Evolutionary conservation across 805 yeast species (phyloP), one percentile per base, ranked within the genome.

Genomic region (Yarrowia deformans): DNA sequence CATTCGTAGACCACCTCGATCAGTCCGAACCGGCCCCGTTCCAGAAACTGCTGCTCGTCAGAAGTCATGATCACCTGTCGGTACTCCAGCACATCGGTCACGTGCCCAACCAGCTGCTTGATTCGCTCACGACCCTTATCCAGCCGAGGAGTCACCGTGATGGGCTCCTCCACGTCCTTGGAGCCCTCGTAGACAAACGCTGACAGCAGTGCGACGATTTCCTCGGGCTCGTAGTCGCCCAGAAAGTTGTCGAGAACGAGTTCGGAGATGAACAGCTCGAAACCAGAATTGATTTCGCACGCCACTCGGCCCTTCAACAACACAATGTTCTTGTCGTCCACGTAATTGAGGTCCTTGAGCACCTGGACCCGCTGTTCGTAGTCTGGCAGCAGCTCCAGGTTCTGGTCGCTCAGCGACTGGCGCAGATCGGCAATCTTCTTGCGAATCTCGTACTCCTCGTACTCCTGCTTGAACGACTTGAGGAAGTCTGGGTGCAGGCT

Each of bases 1-100:
- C 99, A 95, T 79, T 95, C 98, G 77, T 94, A 95, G 3, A 94
- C 97, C 12, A 92, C 97, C 77, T 93, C 94, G 79, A 92, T 90
- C 75, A 95, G 83, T 0, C 94, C 97, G 79, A 95, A 95, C 72
- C 98, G 82, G 74, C 91, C 89, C 71, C 89, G 85, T 69, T 91
- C 96, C 72, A 89, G 79, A 75, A 94, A 95, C 70, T 89, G 90
- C 61, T 88, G 89, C 73, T 94, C 98, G 68, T 93, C 98, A 10
- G 88, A 82, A 0, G 97, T 90, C 72, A 92, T 80, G 19, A 88
- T 81, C 19, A 95, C 91, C 76, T 90, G 93, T 71, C 88, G 85
- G 48, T 84, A 83, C 49, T 84, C 84, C 73, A 86, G 92, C 0
- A 90, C 87, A 45, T 81, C 80, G 72, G 90, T 79, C 72, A 91